Evolutionary conservation across 345 rosid species (phyloP).

Genomic region (Moringa oleifera): DNA sequence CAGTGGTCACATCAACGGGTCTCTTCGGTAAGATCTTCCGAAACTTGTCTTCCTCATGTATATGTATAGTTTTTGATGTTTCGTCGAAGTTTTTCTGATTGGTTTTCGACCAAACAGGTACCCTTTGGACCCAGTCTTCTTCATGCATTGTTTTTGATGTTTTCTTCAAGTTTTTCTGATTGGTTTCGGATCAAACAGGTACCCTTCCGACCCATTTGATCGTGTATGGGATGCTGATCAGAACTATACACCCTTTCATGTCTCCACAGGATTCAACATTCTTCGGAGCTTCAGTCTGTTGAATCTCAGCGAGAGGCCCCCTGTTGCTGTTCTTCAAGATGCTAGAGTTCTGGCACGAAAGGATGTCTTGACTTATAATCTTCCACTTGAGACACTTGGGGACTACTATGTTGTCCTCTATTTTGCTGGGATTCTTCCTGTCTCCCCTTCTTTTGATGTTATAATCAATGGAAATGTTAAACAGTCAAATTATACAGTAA

Average conservation of each 20-base stretch:
- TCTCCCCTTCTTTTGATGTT: slow-evolving; percentile 64
- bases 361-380: slow-evolving; percentile 46
- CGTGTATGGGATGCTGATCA: slow-evolving; percentile 82
- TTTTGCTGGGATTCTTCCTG: slow-evolving; percentile 74
- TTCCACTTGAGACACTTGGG: slow-evolving; percentile 40
- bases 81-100: neutral
- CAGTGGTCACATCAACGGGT: slow-evolving; percentile 57
- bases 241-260: slow-evolving; percentile 51
- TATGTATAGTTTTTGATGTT: slow-evolving; percentile 9
- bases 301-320: slow-evolving; percentile 53
- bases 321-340: slow-evolving; percentile 60
- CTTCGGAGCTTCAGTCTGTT: slow-evolving; percentile 28
- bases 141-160: neutral
- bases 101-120: slow-evolving; percentile 1
- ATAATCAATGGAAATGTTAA: slow-evolving; percentile 49
- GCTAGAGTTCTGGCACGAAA: slow-evolving; percentile 63
- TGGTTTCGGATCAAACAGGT: slow-evolving; percentile 40
- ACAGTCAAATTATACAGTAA: slow-evolving; percentile 45
- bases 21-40: slow-evolving; percentile 39
- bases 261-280: slow-evolving; percentile 37
- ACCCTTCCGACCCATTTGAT: slow-evolving; percentile 76
- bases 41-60: neutral
- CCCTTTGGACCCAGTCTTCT: neutral
- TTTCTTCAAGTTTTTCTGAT: neutral
- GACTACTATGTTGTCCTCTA: slow-evolving; percentile 71